Evolutionary conservation across 768 basidiomycete species (phyloP), one percentile per base, ranked within the genome.

Genomic region (Trametes coccinea): DNA sequence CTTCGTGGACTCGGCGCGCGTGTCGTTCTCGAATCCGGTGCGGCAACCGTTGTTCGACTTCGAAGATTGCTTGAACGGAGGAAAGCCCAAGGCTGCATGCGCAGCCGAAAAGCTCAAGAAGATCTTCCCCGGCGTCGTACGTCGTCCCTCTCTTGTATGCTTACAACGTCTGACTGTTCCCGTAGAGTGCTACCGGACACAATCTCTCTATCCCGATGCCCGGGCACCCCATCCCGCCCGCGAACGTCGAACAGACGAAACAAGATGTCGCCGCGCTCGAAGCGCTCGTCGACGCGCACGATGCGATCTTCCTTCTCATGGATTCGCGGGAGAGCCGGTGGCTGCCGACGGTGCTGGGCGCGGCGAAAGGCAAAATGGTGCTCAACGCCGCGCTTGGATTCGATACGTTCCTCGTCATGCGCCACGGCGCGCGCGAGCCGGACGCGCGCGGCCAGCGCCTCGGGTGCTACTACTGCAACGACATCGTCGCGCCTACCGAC

Each of bases 381-480:
- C 80, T 98, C 72, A 98, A 98, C 67, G 93, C 92, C 0, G 96
- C 97, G 0, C 78, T 98, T 4, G 96, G 96, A 0, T 99, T 98
- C 69, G 97, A 98, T 64, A 92, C 91, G 0, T 98, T 87, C 78
- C 83, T 99, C 43, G 96, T 98, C 14, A 98, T 98, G 95, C 85
- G 96, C 1, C 96, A 98, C 69, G 97, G 95, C 3, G 80, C 87
- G 4, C 84, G 89, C 46, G 71, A 69, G 62, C 71, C 66, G 60
- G 70, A 69, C 13, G 62, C 77, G 31, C 75, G 76, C 13, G 70
- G 70, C 2, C 66, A 63, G 11, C 73, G 81, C 11, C 77, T 99
- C 34, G 96, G 97, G 3, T 99, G 97, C 70, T 98, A 99, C 72
- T 99, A 93, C 72, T 99, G 97, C 75, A 98, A 98, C 68, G 97